These are phyloP conservation scores for Acanthamoeba polyphaga DNA, from an alignment of 208 protist genomes.

Conservation along the genomic window DNA sequence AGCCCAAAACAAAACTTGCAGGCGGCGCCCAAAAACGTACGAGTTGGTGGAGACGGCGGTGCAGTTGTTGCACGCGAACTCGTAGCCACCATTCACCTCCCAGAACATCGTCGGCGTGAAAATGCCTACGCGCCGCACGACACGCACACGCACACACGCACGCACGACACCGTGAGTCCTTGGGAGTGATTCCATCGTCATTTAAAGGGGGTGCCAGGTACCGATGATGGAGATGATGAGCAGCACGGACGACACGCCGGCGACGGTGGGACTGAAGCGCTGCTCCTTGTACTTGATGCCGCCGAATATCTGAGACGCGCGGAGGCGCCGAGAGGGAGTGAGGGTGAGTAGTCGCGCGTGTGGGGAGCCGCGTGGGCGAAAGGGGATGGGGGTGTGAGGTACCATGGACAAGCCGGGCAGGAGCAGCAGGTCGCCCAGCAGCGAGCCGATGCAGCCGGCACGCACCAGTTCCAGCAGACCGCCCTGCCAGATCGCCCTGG, in stretches of 20 bases:
- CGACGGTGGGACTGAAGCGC: constrained; percentile 87
- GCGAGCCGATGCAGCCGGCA: constrained; percentile 57
- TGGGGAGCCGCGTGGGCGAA: neutral
- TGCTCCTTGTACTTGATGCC: constrained; percentile 90
- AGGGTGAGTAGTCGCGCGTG: neutral
- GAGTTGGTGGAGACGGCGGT: neutral
- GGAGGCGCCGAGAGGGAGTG: neutral
- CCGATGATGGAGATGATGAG: constrained; percentile 88
- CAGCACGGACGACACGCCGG: constrained; percentile 86
- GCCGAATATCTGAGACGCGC: constrained; percentile 77
- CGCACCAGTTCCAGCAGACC: constrained; percentile 69
- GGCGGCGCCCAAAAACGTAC: neutral
- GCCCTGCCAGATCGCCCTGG: constrained; percentile 68
- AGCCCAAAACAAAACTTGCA: no score
- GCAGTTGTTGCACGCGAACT: constrained; percentile 9
- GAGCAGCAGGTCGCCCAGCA: constrained; percentile 86
- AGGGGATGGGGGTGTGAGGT: neutral
- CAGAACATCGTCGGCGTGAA: constrained; percentile 90
- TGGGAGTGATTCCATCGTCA: no score
- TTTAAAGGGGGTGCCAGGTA: neutral
- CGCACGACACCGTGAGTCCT: no score
- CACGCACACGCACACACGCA: neutral
- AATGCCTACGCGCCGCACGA: neutral
- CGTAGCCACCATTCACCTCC: constrained; percentile 75
- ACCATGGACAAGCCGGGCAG: constrained; percentile 89